Percentiles rank a stretch among this genome's conserved stretches.
These are phyloP conservation scores for Taphrina confusa DNA, from an alignment of 1,139 yeast genomes.

Conservation along the genomic window DNA sequence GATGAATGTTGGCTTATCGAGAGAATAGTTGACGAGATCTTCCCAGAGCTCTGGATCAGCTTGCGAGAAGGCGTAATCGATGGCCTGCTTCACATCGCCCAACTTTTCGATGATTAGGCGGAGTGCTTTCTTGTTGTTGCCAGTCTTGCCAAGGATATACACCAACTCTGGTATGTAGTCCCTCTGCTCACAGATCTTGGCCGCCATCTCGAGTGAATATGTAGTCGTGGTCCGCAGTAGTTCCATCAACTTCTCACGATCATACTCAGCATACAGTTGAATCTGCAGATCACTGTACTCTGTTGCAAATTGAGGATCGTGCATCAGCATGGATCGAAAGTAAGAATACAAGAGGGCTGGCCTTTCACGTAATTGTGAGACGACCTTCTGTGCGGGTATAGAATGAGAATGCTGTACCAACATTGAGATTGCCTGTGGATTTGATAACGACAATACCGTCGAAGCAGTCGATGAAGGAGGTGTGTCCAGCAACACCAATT, in stretches of 20 bases:
- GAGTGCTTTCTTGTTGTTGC: constrained; percentile 75
- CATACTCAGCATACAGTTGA: constrained; percentile 63
- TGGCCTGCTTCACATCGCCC: constrained; percentile 77
- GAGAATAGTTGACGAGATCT: constrained; percentile 67
- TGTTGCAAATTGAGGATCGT: constrained; percentile 58
- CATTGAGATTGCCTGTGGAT: constrained; percentile 22
- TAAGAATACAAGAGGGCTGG: constrained; percentile 59
- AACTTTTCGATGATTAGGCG: constrained; percentile 72
- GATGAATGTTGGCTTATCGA: constrained; percentile 71
- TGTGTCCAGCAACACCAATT: constrained; percentile 18
- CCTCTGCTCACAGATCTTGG: constrained; percentile 60
- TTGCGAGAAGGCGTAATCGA: constrained; percentile 72
- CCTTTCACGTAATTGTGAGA: constrained; percentile 50
- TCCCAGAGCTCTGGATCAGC: constrained; percentile 80
- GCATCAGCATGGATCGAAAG: constrained; percentile 56
- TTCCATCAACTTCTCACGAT: constrained; percentile 55
- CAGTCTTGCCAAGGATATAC: constrained; percentile 77
- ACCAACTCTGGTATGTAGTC: constrained; percentile 70
- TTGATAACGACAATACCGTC: constrained; percentile 11
- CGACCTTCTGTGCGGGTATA: constrained; percentile 46
- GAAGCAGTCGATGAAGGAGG: neutral
- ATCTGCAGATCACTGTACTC: constrained; percentile 69
- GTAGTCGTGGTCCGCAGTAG: constrained; percentile 57
- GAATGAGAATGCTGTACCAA: constrained; percentile 37
- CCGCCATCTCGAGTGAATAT: constrained; percentile 73